Base-by-base conservation (phyloP, 106 monocot species). In the Allium sativum region DNA sequence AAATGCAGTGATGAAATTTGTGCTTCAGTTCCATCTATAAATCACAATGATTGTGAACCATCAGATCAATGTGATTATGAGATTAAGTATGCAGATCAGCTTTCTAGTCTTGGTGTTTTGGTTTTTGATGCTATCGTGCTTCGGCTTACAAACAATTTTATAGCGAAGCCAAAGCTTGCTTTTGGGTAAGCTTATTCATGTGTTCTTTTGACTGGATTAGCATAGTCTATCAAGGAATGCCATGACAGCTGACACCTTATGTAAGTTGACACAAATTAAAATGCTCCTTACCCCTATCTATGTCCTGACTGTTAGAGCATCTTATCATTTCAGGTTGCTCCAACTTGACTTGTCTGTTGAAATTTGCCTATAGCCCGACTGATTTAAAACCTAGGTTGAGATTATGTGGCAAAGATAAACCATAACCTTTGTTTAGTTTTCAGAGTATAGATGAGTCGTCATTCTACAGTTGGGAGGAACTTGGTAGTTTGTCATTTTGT, bases 41-140 rank as follows among this genome's bases (percentile, higher is more conserved):
- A 40, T 16, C 51, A 48, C 0, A 52, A 42, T 21, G 9, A 50
- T 9, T 84, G 90, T 68, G 61, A 64, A 2, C 42, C 72, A 1
- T 18, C 44, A 13, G 22, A 71, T 2, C 87, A 92, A 48, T 96
- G 95, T 68, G 82, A 98, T 61, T 98, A 91, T 73, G 77, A 82
- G 70, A 70, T 98, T 40, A 59, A 80, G 50, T 91, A 91, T 51
- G 81, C 81, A 4, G 95, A 87, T 59, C 46, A 59, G 0, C 73
- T 70, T 14, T 90, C 90, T 58, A 90, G 90, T n/a, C 45, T 81
- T 18, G 95, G 95, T 41, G 95, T 96, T 44, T 80, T 96, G 40
- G 60, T 96, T 9, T 44, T 45, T 9, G 95, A 96, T 55, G 31
- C 64, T 51, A 73, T 96, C 52, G 47, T 73, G 12, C 42, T 96